phyloP scores from a whole-genome alignment of 371 early-diverging fungal genomes.

The Fennellomyces sp. region DNA sequence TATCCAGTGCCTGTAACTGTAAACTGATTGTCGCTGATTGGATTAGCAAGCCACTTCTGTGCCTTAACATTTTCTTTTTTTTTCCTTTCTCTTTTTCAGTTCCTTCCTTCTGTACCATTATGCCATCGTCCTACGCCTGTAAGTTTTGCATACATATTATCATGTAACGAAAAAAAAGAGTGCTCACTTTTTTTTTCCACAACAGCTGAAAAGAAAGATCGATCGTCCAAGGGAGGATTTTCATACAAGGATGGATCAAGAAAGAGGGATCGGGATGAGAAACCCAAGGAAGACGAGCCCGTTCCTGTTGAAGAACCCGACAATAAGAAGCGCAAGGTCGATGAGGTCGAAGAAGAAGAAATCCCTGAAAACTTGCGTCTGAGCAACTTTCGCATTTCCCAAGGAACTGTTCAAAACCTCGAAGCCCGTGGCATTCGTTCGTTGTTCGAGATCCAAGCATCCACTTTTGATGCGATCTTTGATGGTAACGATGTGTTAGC shows the following conservation, averaged over 20 bases:
- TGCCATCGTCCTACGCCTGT: neutral
- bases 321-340: constrained; percentile 43
- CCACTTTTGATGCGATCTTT: constrained; percentile 79
- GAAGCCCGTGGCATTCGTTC: constrained; percentile 72
- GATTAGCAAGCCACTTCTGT: no score
- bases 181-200: neutral
- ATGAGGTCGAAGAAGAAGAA: constrained; percentile 38
- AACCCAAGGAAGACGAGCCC: constrained; percentile 30
- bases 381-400: constrained; percentile 63
- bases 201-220: constrained; percentile 1
- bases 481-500: constrained; percentile 93
- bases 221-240: constrained; percentile 1
- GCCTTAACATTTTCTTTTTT: neutral
- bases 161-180: neutral
- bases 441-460: constrained; percentile 94
- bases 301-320: constrained; percentile 21
- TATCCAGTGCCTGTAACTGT: no score
- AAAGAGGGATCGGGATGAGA: constrained; percentile 8
- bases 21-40: no score
- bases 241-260: constrained; percentile 6
- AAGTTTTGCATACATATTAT: neutral
- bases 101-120: neutral
- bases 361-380: constrained; percentile 73
- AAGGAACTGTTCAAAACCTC: constrained; percentile 65
- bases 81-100: neutral